phyloP scores from a whole-genome alignment of 441 rosid species.

The Adansonia gregorii region DNA sequence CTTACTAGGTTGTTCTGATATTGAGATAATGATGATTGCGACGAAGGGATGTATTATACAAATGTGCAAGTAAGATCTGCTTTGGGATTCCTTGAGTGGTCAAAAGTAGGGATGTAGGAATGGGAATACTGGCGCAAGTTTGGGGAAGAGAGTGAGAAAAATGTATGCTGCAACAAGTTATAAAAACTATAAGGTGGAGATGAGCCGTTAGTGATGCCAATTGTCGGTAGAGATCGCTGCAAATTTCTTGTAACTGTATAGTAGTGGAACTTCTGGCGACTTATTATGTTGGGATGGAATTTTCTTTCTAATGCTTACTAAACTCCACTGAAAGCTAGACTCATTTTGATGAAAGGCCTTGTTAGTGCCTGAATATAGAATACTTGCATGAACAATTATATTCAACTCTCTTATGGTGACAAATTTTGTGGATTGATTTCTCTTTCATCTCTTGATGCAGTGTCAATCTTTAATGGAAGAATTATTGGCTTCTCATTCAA shows the following conservation, averaged over 20 bases:
- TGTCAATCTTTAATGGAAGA: constrained; percentile 91
- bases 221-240: background rate
- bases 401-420: background rate
- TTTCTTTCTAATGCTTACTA: constrained; percentile 17
- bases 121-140: background rate
- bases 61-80: background rate
- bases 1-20: constrained; percentile 19
- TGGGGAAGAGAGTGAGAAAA: constrained; percentile 1
- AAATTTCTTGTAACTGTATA: constrained; percentile 7
- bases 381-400: background rate
- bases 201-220: background rate
- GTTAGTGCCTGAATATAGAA: constrained; percentile 6
- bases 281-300: background rate
- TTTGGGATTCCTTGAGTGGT: constrained; percentile 5
- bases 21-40: constrained; percentile 10
- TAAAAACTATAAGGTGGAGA: background rate
- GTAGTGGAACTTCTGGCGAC: background rate
- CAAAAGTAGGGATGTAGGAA: constrained; percentile 7
- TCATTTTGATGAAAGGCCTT: constrained; percentile 8
- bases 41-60: constrained; percentile 5
- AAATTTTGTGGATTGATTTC: constrained; percentile 8
- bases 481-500: constrained; percentile 89
- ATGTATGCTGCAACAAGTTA: background rate
- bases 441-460: constrained; percentile 48
- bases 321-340: background rate